A percentile compares a stretch with the other conserved stretches of the same genome.
Conservation (phyloP, 495 filamentous ascomycete genomes). For the Geoglossum glabrum region DNA sequence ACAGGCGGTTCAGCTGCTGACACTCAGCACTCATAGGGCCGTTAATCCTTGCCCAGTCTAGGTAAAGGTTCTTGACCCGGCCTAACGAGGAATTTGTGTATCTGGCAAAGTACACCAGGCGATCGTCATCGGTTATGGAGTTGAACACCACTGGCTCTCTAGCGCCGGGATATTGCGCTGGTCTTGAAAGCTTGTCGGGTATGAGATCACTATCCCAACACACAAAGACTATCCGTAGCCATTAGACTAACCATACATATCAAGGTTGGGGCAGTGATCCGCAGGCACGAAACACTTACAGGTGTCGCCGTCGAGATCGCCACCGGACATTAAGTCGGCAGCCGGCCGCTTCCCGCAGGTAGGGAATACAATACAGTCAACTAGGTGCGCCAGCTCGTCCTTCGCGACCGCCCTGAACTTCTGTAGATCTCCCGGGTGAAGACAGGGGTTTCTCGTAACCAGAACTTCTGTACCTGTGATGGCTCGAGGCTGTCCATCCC, state of each 20-base stretch:
- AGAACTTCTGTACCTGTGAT: slow-evolving; percentile 23
- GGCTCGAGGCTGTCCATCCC: slow-evolving; percentile 13
- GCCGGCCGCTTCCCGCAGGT: slow-evolving; percentile 25
- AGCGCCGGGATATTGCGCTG: background rate
- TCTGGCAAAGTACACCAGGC: slow-evolving; percentile 27
- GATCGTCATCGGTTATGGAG: background rate
- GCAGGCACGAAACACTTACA: slow-evolving; percentile 24
- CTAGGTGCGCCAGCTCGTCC: slow-evolving; percentile 23
- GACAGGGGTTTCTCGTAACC: slow-evolving; percentile 30
- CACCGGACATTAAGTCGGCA: slow-evolving; percentile 33
- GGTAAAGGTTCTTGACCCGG: slow-evolving; percentile 28
- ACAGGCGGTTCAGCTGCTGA: slow-evolving; percentile 32
- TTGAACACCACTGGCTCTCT: background rate
- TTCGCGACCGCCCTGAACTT: slow-evolving; percentile 27
- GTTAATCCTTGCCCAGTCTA: slow-evolving; percentile 27
- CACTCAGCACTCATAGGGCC: slow-evolving; percentile 27
- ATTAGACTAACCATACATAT: background rate
- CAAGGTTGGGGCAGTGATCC: too few relatives aligned
- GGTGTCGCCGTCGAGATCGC: slow-evolving; percentile 31
- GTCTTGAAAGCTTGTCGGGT: slow-evolving; percentile 16
- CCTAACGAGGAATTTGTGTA: slow-evolving; percentile 29
- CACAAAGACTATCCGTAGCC: slow-evolving; percentile 23
- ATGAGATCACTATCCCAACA: slow-evolving; percentile 30
- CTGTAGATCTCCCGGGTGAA: slow-evolving; percentile 32
- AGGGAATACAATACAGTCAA: slow-evolving; percentile 32